Evolutionary conservation across 2,329 filamentous ascomycete species (phyloP).

Genomic region (Colletotrichum lindemuthianum): DNA sequence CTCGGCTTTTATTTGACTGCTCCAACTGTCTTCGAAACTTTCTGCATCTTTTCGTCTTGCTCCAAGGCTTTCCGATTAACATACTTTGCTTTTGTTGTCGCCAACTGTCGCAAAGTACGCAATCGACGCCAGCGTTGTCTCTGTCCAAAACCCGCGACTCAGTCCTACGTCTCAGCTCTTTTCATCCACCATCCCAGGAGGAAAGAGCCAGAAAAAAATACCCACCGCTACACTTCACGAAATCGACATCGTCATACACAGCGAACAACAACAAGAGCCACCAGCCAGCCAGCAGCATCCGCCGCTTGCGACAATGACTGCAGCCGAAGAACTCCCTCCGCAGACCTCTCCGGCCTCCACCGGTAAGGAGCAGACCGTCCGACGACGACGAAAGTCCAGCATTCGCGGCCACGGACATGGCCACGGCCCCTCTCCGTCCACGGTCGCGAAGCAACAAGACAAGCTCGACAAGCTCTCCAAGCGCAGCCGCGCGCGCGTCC

Average conservation of each 20-base stretch:
- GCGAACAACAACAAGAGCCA: too few species aligned
- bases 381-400: conserved; percentile 35
- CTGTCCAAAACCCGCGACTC: background rate
- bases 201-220: too few species aligned
- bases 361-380: conserved; percentile 24
- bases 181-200: background rate
- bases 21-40: background rate
- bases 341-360: conserved; percentile 18
- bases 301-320: conserved; percentile 24
- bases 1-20: conserved; percentile 3
- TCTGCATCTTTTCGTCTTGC: too few species aligned
- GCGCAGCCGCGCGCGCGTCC: conserved; percentile 30
- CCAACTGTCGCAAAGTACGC: conserved; percentile 4
- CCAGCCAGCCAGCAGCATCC: background rate
- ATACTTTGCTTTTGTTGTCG: conserved; percentile 11
- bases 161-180: background rate
- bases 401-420: conserved; percentile 23
- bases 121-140: background rate
- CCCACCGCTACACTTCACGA: too few species aligned
- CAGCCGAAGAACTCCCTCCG: conserved; percentile 23
- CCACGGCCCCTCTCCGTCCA: background rate
- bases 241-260: too few species aligned
- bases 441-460: conserved; percentile 26
- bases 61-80: background rate
- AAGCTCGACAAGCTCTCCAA: conserved; percentile 32